A percentile compares a stretch with the other conserved stretches of the same genome.
phyloP scores from a whole-genome alignment of 164 flowering plant species.

The Buxus sempervirens region DNA sequence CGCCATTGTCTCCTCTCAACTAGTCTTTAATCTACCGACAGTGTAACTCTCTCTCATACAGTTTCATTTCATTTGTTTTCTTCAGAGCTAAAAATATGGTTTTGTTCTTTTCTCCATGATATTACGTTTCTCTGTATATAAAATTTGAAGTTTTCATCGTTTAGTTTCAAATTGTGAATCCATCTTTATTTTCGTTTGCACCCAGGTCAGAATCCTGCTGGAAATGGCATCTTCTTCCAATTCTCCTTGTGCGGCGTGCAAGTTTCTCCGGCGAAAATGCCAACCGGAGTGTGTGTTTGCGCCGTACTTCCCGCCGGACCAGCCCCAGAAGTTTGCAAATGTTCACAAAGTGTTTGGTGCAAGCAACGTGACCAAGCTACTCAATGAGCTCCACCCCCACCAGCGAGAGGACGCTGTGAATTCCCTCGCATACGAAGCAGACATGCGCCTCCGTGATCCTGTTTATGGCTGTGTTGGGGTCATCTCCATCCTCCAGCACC shows the following conservation, averaged over 20 bases:
- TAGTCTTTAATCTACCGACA: background rate
- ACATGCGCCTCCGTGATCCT: conserved; percentile 84
- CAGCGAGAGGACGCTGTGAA: conserved; percentile 92
- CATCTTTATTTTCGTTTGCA: background rate
- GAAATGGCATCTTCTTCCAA: conserved; percentile 55
- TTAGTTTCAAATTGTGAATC: background rate
- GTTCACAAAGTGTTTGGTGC: conserved; percentile 94
- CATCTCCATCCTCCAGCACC: conserved; percentile 79
- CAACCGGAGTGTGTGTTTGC: conserved; percentile 91
- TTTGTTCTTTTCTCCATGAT: background rate
- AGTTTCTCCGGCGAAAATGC: conserved; percentile 80
- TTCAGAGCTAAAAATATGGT: background rate
- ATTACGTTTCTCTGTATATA: background rate
- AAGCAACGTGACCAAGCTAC: conserved; percentile 81
- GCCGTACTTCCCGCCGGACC: conserved; percentile 93
- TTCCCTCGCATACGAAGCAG: conserved; percentile 86
- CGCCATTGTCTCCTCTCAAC: background rate
- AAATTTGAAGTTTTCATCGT: background rate
- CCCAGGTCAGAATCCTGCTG: background rate
- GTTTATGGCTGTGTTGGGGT: conserved; percentile 94
- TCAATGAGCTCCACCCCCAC: conserved; percentile 74
- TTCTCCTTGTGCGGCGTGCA: conserved; percentile 90
- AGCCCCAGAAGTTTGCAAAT: conserved; percentile 82
- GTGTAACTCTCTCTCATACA: background rate
- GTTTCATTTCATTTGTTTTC: too few relatives aligned